These are phyloP conservation scores for Xylaria sp. DNA, from an alignment of 495 filamentous ascomycete species.

Conservation along the genomic window DNA sequence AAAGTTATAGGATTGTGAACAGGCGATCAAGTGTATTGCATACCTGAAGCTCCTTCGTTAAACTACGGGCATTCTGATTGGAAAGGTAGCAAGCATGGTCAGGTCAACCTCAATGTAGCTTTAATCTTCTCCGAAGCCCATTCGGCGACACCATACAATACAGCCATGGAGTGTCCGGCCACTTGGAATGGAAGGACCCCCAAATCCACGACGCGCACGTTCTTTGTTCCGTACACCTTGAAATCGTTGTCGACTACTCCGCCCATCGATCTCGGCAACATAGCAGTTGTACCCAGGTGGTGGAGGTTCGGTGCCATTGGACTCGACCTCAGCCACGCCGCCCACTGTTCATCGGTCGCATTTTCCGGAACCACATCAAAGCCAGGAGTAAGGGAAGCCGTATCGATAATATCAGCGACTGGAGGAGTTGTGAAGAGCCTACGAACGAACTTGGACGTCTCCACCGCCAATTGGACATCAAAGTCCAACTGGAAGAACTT, in stretches of 20 bases:
- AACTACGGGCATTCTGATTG: conserved; percentile 6
- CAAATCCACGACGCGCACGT: conserved; percentile 44
- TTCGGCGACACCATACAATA: conserved; percentile 27
- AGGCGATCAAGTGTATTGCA: conserved; percentile 2
- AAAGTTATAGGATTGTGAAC: conserved; percentile 8
- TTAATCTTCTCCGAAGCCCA: conserved; percentile 27
- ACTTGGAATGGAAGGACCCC: conserved; percentile 38
- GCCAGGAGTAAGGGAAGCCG: conserved; percentile 11
- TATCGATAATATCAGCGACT: conserved; percentile 15
- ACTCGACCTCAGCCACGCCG: conserved; percentile 18
- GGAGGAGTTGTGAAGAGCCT: conserved; percentile 13
- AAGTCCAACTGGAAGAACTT: conserved; percentile 19
- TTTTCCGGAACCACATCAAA: conserved; percentile 24
- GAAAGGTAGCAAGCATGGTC: conserved; percentile 13
- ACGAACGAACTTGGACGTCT: conserved; percentile 20
- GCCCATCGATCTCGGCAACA: conserved; percentile 49
- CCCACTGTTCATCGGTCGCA: conserved; percentile 27
- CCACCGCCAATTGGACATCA: conserved; percentile 17
- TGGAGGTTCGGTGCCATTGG: conserved; percentile 34
- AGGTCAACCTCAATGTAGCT: conserved; percentile 11
- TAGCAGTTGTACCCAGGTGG: conserved; percentile 54
- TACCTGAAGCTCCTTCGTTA: conserved; percentile 16
- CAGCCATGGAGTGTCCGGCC: conserved; percentile 20
- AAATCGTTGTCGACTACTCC: conserved; percentile 60
- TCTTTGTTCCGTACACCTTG: conserved; percentile 55